Evolutionary conservation across 1,139 yeast genomes (phyloP), one percentile per base, ranked within the genome.

Genomic region (Sugiyamaella novakii): DNA sequence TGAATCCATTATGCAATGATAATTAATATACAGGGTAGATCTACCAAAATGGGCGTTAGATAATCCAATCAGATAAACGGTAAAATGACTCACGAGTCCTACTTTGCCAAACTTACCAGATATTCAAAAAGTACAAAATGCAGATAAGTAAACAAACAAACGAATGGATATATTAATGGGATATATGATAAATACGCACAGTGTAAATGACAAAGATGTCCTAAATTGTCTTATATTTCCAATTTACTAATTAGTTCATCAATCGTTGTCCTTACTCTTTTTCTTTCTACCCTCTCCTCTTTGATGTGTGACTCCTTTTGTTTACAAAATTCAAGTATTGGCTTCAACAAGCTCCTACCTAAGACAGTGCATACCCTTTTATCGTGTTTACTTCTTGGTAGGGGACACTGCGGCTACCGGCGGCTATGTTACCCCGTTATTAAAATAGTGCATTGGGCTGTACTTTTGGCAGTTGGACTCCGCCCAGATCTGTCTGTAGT

Each of bases 221-320:
- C n/a, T n/a, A n/a, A n/a, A n/a, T n/a, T n/a, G n/a, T n/a, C n/a
- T n/a, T n/a, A n/a, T n/a, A n/a, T n/a, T n/a, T n/a, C n/a, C n/a
- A n/a, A n/a, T n/a, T n/a, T n/a, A n/a, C n/a, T n/a, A n/a, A n/a
- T n/a, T n/a, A n/a, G n/a, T n/a, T n/a, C n/a, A n/a, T n/a, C n/a
- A n/a, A n/a, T n/a, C n/a, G n/a, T n/a, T n/a, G n/a, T n/a, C n/a
- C n/a, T 24, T 6, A 24, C 5, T 24, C 27, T 24, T 24, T 24
- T 24, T 5, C 27, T 24, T 5, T 24, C n/a, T n/a, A n/a, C n/a
- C n/a, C n/a, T n/a, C n/a, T n/a, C n/a, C n/a, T n/a, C n/a, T n/a
- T 15, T 31, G 35, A 31, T 31, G 18, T 15, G 42, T 38, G 42
- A 38, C 33, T 17, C 42, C 33, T 38, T 38, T 38, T 38, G 42